Base-by-base conservation (phyloP, 2,329 filamentous ascomycete species). In the Verticillium nonalfalfae region DNA sequence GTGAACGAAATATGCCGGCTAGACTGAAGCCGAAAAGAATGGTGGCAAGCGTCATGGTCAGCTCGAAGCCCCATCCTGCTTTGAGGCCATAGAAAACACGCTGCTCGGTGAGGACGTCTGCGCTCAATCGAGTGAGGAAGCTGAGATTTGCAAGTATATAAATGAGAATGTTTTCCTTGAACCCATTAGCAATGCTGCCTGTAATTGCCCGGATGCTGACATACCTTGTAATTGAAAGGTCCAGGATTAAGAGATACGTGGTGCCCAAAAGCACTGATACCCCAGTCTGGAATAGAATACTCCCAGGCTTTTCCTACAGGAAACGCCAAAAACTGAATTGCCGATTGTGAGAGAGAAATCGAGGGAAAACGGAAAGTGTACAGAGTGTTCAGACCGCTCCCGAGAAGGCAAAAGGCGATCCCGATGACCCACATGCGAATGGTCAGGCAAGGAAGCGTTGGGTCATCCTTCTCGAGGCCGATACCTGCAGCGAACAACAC, bases 21-120 rank as follows among this genome's bases (percentile, higher is more conserved):
- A 82, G 68, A 5, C 79, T 79, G 59, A 81, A 81, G 1, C 81
- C 80, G 61, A 79, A 75, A 7, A 78, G 60, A 59, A 80, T 77
- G 0, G 75, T 78, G 3, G 75, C 75, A 31, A 80, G 69, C 7
- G 71, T 73, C 35, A 80, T 63, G 0, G 78, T 68, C 1, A 80
- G 66, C 60, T 79, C 74, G 58, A 78, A 79, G 0, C 78, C 79
- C 63, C 78, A 80, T 3, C 79, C 73, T 0, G 76, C 73, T 1
- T 75, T 72, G 57, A 79, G 71, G 4, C 74, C 71, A 59, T 81
- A 80, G 60, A 77, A 81, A 67, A 79, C 63, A 7, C 72, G 68
- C 58, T 74, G 72, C 56, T 73, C 72, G 1, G 71, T 73, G 35
- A 74, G 65, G 10, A 73, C 72, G 33, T 74, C 72, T 4, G 72